Conservation (phyloP, 345 rosid species). For the Adansonia digitata region DNA sequence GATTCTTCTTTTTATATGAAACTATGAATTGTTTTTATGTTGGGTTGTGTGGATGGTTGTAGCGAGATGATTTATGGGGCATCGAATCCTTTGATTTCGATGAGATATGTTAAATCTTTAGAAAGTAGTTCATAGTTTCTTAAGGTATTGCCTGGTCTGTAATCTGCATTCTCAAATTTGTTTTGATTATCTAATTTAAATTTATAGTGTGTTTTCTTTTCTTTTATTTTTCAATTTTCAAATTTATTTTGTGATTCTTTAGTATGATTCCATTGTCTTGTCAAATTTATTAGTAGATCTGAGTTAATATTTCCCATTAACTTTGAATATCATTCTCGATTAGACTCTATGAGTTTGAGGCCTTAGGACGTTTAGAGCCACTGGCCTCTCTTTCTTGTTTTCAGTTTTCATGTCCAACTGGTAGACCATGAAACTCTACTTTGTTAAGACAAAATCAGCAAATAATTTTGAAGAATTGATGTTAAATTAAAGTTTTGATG, state of each 20-base stretch:
- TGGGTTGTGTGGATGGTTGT: neutral
- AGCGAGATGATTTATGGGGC: neutral
- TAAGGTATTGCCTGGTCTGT: neutral
- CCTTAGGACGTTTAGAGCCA: neutral
- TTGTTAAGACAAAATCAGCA: neutral
- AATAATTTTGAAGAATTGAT: neutral
- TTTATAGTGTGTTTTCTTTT: neutral
- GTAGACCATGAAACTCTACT: neutral
- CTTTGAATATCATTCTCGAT: neutral
- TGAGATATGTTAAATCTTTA: neutral
- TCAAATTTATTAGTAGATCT: neutral
- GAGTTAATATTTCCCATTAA: neutral
- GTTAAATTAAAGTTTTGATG: neutral
- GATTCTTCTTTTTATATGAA: constrained; percentile 1
- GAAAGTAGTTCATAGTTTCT: neutral
- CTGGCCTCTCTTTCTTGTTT: neutral
- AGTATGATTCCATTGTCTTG: neutral
- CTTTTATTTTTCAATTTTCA: neutral
- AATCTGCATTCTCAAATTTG: neutral
- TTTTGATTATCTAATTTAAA: neutral
- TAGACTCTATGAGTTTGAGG: neutral
- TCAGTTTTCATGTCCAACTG: neutral
- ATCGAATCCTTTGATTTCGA: neutral
- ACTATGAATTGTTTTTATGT: neutral
- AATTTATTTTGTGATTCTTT: neutral